These are phyloP conservation scores for Eucommia ulmoides DNA, from an alignment of 257 asterid genomes.

Conservation along the genomic window DNA sequence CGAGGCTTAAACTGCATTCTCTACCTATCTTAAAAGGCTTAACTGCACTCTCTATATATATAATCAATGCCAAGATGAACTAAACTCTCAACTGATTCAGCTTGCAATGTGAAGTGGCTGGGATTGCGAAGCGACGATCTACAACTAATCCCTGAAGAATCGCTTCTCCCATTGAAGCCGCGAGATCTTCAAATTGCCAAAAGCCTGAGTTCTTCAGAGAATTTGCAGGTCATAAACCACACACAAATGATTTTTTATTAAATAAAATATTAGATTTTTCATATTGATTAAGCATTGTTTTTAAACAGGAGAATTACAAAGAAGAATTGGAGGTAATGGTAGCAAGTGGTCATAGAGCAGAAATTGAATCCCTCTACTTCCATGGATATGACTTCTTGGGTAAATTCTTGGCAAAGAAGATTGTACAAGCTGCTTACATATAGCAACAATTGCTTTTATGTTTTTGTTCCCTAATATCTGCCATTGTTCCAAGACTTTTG, in stretches of 20 bases:
- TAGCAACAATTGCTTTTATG: too few species aligned
- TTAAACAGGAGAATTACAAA: conserved; percentile 58
- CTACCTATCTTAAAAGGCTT: too few species aligned
- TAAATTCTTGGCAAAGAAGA: conserved; percentile 61
- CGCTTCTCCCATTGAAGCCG: conserved; percentile 53
- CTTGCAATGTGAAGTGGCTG: conserved; percentile 89
- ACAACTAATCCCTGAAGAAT: conserved; percentile 58
- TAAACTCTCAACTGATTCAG: too few species aligned
- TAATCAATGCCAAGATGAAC: too few species aligned
- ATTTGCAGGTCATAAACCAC: conserved; percentile 41
- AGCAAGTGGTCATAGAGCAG: conserved; percentile 59
- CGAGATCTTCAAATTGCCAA: conserved; percentile 70
- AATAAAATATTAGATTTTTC: not conserved
- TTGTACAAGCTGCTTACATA: conserved; percentile 60
- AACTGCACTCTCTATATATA: too few species aligned
- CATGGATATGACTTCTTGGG: conserved; percentile 70
- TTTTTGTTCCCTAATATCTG: too few species aligned
- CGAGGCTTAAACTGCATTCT: too few species aligned
- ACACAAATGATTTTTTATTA: not conserved
- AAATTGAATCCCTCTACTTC: conserved; percentile 80
- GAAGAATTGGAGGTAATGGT: conserved; percentile 68
- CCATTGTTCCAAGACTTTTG: too few species aligned
- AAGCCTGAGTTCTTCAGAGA: conserved; percentile 54
- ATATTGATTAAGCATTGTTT: not conserved
- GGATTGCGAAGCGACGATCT: conserved; percentile 82